Conservation (phyloP, 306 rosid species). For the Albizia julibrissin region DNA sequence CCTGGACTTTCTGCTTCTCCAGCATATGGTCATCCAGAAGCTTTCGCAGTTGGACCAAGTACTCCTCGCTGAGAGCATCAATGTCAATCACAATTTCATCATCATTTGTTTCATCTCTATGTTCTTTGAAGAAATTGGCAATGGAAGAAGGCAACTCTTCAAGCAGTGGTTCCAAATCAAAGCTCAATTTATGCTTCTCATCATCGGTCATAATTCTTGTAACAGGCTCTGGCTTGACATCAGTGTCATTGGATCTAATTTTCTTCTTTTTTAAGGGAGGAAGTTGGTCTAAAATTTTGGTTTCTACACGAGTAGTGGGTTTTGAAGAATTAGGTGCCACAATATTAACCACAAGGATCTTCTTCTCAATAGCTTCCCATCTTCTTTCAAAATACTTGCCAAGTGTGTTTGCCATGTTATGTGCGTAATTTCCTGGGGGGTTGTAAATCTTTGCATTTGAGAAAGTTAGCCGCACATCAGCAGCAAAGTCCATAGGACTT, state of each 20-base stretch:
- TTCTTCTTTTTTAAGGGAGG: conserved; percentile 50
- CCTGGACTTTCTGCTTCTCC: neutral
- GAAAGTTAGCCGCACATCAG: conserved; percentile 81
- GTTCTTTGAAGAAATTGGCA: neutral
- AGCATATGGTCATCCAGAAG: neutral
- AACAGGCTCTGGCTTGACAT: conserved; percentile 31
- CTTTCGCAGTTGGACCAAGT: neutral
- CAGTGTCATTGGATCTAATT: conserved; percentile 13
- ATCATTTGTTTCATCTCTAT: neutral
- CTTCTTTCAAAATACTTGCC: neutral
- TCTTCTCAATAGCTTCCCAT: neutral
- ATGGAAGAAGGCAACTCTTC: neutral
- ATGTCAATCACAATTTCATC: neutral
- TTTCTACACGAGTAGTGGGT: conserved; percentile 26
- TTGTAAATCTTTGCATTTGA: conserved; percentile 86
- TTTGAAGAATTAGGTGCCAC: conserved; percentile 50
- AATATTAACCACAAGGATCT: conserved; percentile 41
- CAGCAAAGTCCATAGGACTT: conserved; percentile 63
- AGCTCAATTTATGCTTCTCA: neutral
- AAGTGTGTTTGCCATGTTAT: neutral
- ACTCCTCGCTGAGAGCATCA: neutral
- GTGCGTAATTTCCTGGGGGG: conserved; percentile 66
- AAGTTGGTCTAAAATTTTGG: conserved; percentile 25
- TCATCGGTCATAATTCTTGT: neutral
- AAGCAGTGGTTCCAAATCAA: neutral